A percentile compares a stretch with the other conserved stretches of the same genome.
Evolutionary conservation across 805 yeast genomes (phyloP).

Genomic region (Naumovozyma dairenensis): DNA sequence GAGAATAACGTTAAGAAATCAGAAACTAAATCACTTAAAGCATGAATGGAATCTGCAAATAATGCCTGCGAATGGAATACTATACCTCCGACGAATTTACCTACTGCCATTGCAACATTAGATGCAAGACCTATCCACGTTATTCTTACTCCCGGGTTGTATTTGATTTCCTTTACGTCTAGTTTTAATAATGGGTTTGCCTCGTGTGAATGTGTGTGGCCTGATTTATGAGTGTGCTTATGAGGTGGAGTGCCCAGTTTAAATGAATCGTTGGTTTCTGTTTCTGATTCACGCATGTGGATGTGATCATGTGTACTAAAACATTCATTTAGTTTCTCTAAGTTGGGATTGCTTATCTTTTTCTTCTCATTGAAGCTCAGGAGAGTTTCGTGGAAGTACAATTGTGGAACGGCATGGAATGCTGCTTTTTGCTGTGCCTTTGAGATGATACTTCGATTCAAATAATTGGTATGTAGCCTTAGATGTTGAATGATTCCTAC

Average conservation of each 20-base stretch:
- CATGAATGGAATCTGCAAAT: constrained; percentile 90
- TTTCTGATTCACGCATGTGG: constrained; percentile 35
- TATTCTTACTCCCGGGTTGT: constrained; percentile 79
- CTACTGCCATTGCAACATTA: constrained; percentile 72
- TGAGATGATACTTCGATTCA: no score
- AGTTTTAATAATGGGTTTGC: constrained; percentile 27
- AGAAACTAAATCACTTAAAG: constrained; percentile 79
- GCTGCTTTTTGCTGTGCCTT: no score
- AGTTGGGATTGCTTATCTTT: no score
- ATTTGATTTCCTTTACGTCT: constrained; percentile 36
- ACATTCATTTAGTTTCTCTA: constrained; percentile 6
- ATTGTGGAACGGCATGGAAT: no score
- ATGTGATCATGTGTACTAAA: constrained; percentile 30
- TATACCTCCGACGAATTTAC: constrained; percentile 80
- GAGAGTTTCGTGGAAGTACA: no score
- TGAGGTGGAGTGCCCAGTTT: constrained; percentile 19
- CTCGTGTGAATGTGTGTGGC: constrained; percentile 14
- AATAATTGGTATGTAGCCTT: no score
- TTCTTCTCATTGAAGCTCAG: no score
- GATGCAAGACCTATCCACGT: constrained; percentile 82
- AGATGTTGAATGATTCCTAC: no score
- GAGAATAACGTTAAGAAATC: constrained; percentile 85
- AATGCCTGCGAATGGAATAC: constrained; percentile 90
- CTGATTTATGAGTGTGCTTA: constrained; percentile 12
- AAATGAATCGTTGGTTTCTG: constrained; percentile 33